These are phyloP conservation scores for Fusarium avenaceum DNA, from an alignment of 2,329 filamentous ascomycete species.

Conservation along the genomic window DNA sequence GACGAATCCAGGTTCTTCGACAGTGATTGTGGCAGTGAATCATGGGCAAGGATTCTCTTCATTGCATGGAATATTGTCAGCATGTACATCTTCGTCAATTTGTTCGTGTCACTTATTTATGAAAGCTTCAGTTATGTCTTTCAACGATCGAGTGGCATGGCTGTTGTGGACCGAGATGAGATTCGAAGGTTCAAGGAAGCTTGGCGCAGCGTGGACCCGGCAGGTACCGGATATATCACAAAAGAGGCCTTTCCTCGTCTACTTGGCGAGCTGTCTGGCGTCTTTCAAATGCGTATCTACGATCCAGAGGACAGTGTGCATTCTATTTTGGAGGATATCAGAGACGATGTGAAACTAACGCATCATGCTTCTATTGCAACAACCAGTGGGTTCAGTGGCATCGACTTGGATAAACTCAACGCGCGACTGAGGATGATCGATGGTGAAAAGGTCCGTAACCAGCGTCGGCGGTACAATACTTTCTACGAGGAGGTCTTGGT, in stretches of 20 bases:
- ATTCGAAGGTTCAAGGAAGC: conserved; percentile 98
- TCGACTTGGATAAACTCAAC: conserved; percentile 84
- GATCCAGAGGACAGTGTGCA: conserved; percentile 88
- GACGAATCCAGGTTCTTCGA: conserved; percentile 78
- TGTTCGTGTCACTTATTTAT: conserved; percentile 98
- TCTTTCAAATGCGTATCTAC: conserved; percentile 98
- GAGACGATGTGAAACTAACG: conserved; percentile 66
- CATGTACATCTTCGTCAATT: conserved; percentile 99
- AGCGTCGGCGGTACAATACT: conserved; percentile 86
- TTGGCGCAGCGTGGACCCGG: conserved; percentile 94
- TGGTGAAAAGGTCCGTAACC: conserved; percentile 77
- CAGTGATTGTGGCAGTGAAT: conserved; percentile 91
- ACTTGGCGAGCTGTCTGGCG: conserved; percentile 90
- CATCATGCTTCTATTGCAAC: conserved; percentile 69
- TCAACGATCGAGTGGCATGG: conserved; percentile 93
- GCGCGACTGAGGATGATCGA: conserved; percentile 80
- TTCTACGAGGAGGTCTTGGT: conserved; percentile 98
- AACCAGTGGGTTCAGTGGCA: conserved; percentile 65
- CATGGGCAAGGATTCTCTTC: conserved; percentile 91
- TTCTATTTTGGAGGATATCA: conserved; percentile 88
- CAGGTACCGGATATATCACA: conserved; percentile 90
- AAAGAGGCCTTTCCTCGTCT: conserved; percentile 91
- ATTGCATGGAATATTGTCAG: conserved; percentile 98
- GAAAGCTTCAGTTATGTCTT: conserved; percentile 99
- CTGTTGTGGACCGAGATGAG: conserved; percentile 90